Percentiles rank a stretch among this genome's conserved stretches.
Conservation (phyloP, 169 alveolate genomes). For the Eimeria falciformis region DNA sequence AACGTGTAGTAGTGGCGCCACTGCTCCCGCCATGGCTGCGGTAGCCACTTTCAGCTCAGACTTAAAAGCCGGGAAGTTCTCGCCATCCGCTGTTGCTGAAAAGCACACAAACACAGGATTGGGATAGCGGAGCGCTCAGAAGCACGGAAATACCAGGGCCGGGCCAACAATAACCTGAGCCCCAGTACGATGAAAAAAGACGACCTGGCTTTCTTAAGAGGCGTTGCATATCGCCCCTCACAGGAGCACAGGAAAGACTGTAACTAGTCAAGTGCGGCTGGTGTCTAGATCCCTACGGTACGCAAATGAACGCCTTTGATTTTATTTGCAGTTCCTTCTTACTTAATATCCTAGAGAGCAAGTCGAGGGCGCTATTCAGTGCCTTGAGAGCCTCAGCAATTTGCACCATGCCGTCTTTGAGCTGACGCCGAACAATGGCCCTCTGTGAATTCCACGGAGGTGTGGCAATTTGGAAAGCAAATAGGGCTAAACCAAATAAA, state of each 20-base stretch:
- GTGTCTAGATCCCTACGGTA: too few species aligned
- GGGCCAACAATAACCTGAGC: too few species aligned
- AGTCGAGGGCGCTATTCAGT: neutral
- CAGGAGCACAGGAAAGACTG: too few species aligned
- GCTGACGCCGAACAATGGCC: constrained; percentile 9
- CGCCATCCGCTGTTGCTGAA: neutral
- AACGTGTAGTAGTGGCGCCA: neutral
- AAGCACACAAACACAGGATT: neutral
- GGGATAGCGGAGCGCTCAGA: neutral
- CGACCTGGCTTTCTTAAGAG: too few species aligned
- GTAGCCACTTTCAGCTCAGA: constrained; percentile 7
- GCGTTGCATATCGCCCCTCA: too few species aligned
- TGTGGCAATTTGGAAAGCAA: neutral
- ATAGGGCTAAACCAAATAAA: neutral
- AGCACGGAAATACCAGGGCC: too few species aligned
- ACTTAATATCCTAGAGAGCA: neutral
- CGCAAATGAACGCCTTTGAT: too few species aligned
- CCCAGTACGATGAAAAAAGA: too few species aligned
- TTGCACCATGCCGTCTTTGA: neutral
- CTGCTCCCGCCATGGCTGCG: neutral
- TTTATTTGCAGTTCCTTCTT: neutral
- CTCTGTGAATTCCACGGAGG: constrained; percentile 39
- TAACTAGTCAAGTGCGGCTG: too few species aligned
- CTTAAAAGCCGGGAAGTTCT: neutral
- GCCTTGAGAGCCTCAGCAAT: constrained; percentile 5